Base-by-base conservation (phyloP, 495 filamentous ascomycete species). In the Thozetella sp. region DNA sequence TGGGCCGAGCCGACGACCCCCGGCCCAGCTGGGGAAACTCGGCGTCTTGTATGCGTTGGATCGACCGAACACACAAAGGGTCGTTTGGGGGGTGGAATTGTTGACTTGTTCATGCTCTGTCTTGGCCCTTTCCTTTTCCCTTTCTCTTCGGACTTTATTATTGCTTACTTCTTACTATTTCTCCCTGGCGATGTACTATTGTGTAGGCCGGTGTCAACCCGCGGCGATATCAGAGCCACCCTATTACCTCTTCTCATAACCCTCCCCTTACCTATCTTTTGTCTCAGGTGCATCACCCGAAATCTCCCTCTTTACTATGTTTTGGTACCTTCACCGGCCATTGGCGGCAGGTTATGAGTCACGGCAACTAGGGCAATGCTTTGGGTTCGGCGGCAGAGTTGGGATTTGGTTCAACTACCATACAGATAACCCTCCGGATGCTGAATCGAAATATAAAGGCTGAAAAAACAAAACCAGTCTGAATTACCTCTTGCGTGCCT, bases 81-180 rank as follows among this genome's bases (percentile, higher is more conserved):
- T 59, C 53, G 27, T 64, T 53, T 67, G 54, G 56, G 62, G 25
- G 55, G 52, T 56, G 37, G n/a, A 48, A 48, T 34, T 56, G 13
- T 13, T 22, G 54, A 48, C 20, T 20, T 30, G 19, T 34, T 55
- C 17, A 12, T 54, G 54, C 24, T 15, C 48, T 63, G 48, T 55
- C 55, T 69, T 69, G 66, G 63, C 45, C 67, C 65, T 65, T 53
- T 63, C 62, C 69, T 69, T 65, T 55, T 59, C 73, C 67, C 65
- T 67, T 62, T 68, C 37, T 54, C 55, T 64, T 65, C 64, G 58
- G 53, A 51, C 64, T 56, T 45, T 66, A 62, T 65, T 64, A 10
- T 56, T 3, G 3, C 57, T 57, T 63, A 56, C 57, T 20, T 58
- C 45, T 61, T 55, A 48, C 51, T 60, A 56, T 51, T 59, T 56